Evolutionary conservation across 2,329 filamentous ascomycete species (phyloP).

Genomic region (Pseudogymnoascus sp.): DNA sequence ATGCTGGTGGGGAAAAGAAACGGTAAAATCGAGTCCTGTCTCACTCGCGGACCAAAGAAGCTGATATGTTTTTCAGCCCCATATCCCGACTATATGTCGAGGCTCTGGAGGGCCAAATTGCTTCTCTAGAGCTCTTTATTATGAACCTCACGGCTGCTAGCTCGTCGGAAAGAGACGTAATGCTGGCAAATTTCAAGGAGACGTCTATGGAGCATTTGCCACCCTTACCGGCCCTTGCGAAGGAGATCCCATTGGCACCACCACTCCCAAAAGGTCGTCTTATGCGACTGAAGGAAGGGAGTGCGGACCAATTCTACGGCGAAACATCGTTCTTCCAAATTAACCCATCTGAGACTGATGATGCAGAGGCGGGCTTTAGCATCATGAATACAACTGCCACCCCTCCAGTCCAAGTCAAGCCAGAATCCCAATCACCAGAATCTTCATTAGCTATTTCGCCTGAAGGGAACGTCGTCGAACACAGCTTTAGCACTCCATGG

Average conservation of each 20-base stretch:
- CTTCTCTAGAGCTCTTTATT: slow-evolving; percentile 38
- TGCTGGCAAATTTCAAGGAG: slow-evolving; percentile 33
- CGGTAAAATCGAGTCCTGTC: slow-evolving; percentile 24
- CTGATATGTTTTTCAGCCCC: slow-evolving; percentile 28
- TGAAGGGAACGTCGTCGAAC: slow-evolving; percentile 30
- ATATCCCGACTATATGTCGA: slow-evolving; percentile 39
- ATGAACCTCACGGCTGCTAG: slow-evolving; percentile 36
- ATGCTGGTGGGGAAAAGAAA: slow-evolving; percentile 36
- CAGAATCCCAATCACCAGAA: background rate
- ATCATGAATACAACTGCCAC: slow-evolving; percentile 5
- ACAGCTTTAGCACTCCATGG: slow-evolving; percentile 7
- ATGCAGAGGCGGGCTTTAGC: slow-evolving; percentile 1
- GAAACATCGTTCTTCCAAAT: slow-evolving; percentile 40
- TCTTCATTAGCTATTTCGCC: slow-evolving; percentile 31
- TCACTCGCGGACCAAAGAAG: background rate
- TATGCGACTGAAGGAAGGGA: slow-evolving; percentile 31
- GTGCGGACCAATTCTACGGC: slow-evolving; percentile 40
- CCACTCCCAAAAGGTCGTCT: slow-evolving; percentile 33
- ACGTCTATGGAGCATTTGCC: slow-evolving; percentile 16
- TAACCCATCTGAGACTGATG: slow-evolving; percentile 17
- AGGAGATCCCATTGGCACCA: slow-evolving; percentile 12
- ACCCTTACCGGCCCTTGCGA: background rate
- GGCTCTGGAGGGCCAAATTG: slow-evolving; percentile 40
- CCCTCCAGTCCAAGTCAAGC: slow-evolving; percentile 1
- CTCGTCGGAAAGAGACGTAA: slow-evolving; percentile 32